Base-by-base conservation (phyloP, 1,139 yeast genomes). In the Hansenula lynferdii region DNA sequence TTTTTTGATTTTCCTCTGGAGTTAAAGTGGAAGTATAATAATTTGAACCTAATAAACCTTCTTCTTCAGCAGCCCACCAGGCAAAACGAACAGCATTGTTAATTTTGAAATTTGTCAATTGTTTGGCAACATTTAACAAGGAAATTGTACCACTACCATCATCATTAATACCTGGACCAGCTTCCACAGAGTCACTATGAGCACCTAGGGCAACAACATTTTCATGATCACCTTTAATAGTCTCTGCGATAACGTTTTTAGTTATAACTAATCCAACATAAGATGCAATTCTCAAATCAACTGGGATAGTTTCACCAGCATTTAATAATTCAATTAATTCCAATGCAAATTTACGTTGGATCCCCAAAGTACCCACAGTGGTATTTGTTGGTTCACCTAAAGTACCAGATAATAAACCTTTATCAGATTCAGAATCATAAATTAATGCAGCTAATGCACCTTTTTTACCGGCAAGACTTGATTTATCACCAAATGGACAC, bases 1-100 rank as follows among this genome's bases (percentile, higher is more conserved):
- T 70, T 62, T 85, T 85, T n/a, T 62, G 46, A 60, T 86, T 87
- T 61, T 90, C 96, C 46, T 72, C 82, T 15, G 75, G 67, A 7
- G 78, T 54, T 50, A 90, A 74, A 43, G 66, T 64, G 44, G 72
- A 61, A 36, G 92, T 95, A 53, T 90, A 90, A 59, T 72, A 74
- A 53, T 76, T 79, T 8, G 96, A 86, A 4, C 97, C 97, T 45
- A 87, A 64, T 40, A 90, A 75, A 1, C 97, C 97, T 67, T 89
- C 96, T 62, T 90, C 97, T 65, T 90, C 97, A 39, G 96, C 97
- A 30, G 96, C 82, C 96, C 97, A 90, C 94, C 95, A 90, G 5
- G 95, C 96, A 61, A 90, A 85, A 61, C 96, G 79, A 31, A 90
- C 96, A 35, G 92, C 87, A 60, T 90, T 90, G 53, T 77, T 84